These are phyloP conservation scores for Aspergillus ibericus DNA, from an alignment of 2,329 filamentous ascomycete species.

Conservation along the genomic window DNA sequence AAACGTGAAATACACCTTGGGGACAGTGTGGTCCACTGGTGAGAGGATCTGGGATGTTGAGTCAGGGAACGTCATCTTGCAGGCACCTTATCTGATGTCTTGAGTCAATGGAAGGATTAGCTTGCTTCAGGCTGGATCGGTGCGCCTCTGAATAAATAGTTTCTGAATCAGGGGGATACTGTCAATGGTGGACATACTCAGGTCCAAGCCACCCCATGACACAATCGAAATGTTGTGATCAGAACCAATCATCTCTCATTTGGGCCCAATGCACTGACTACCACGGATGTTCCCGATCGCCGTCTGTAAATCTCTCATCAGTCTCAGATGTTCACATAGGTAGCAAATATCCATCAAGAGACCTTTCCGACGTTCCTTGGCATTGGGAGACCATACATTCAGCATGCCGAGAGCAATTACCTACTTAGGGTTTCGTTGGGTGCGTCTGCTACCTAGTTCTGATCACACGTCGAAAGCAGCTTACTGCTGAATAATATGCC, in stretches of 20 bases:
- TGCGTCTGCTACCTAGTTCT: background rate
- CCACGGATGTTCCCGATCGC: too few species aligned
- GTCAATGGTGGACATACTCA: too few species aligned
- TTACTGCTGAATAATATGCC: background rate
- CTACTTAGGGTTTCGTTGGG: background rate
- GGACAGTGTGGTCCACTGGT: background rate
- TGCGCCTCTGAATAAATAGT: too few species aligned
- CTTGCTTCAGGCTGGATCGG: background rate
- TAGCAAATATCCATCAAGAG: too few species aligned
- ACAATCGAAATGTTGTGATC: too few species aligned
- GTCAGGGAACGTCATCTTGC: background rate
- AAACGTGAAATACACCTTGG: slow-evolving; percentile 5
- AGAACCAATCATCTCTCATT: too few species aligned
- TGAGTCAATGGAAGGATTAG: background rate
- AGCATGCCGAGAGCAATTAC: background rate
- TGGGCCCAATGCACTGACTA: too few species aligned
- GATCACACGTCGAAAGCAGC: background rate
- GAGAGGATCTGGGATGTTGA: background rate
- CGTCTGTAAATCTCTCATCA: too few species aligned
- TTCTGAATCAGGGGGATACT: too few species aligned
- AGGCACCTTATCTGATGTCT: background rate
- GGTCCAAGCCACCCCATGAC: too few species aligned
- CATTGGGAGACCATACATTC: background rate
- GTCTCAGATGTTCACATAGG: too few species aligned
- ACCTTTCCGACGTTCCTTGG: too few species aligned